Evolutionary conservation across 2,329 filamentous ascomycete species (phyloP).

Genomic region (Colletotrichum camelliae): DNA sequence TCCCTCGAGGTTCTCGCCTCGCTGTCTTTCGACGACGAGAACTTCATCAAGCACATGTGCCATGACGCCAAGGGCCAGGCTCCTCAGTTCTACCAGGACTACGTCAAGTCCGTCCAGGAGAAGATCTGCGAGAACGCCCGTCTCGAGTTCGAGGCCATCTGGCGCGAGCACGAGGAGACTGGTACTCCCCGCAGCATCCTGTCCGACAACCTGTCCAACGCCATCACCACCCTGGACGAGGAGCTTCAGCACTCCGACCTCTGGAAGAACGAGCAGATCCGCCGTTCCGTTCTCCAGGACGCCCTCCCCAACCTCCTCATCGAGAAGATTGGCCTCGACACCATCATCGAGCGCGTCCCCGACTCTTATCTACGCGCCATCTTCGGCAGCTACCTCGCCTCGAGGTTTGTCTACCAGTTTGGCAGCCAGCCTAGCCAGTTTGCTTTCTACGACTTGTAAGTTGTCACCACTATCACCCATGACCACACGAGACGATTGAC

Average conservation of each 20-base stretch:
- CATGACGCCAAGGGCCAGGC: conserved; percentile 73
- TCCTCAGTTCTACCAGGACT: conserved; percentile 90
- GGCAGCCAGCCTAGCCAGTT: conserved; percentile 94
- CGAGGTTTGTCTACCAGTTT: conserved; percentile 94
- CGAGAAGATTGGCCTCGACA: conserved; percentile 89
- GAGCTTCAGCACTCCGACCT: conserved; percentile 92
- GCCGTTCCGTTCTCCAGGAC: conserved; percentile 79
- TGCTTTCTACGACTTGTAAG: conserved; percentile 97
- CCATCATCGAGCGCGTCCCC: conserved; percentile 85
- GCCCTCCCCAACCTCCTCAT: conserved; percentile 85
- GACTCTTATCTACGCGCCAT: conserved; percentile 93
- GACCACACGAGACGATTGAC: not conserved
- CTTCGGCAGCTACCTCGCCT: conserved; percentile 94
- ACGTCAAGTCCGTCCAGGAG: conserved; percentile 89
- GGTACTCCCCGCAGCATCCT: conserved; percentile 83
- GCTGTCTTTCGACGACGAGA: conserved; percentile 88
- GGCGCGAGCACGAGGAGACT: conserved; percentile 88
- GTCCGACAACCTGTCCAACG: conserved; percentile 86
- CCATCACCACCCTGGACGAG: conserved; percentile 96
- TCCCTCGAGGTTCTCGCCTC: conserved; percentile 95
- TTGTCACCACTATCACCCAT: conserved; percentile 30
- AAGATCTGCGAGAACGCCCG: conserved; percentile 90
- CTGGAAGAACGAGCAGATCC: conserved; percentile 83
- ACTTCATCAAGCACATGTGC: conserved; percentile 95
- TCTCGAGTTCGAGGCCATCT: conserved; percentile 97